Base-by-base conservation (phyloP, 1,139 yeast species). In the Geotrichum aggregatum region DNA sequence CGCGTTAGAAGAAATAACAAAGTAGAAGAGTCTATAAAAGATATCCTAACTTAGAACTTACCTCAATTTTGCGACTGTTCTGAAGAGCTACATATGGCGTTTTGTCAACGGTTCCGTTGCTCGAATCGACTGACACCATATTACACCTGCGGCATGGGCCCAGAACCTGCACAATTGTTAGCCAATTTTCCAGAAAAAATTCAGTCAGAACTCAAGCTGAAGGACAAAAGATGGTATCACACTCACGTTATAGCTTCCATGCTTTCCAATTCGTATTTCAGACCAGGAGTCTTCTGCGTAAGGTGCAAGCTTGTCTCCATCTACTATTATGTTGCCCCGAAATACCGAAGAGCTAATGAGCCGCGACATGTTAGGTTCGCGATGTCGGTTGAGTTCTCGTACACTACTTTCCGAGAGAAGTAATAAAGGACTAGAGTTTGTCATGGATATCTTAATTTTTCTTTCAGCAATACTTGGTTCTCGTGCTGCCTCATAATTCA, bases 111-210 rank as follows among this genome's bases (percentile, higher is more conserved):
- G 47, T 44, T 5, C 76, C 77, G 13, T 65, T 61, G n/a, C 57
- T 59, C 8, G 61, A 59, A 24, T 71, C 68, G 13, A 72, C 68
- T 1, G 75, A 68, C 14, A 73, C 66, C 76, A 73, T 72, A 48
- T 70, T 71, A 56, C 77, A 73, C 35, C 77, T 59, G 18, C 70
- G 66, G 55, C 77, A 73, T n/a, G 58, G 61, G 0, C 68, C 69
- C 2, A 63, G 53, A 13, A 56, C 42, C 56, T 55, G 47, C 5
- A 8, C 8, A 5, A 8, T 8, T 5, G 28, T 24, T 24, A 24
- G 28, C 8, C 28, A 5, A 24, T 24, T 5, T 24, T 5, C 28
- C 7, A 24, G 26, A 47, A 36, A 6, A 6, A 36, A 14, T 13
- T 30, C n/a, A 40, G 8, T 47, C 18, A 18, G 7, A 21, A 13